Evolutionary conservation across 148 eudicot genomes (phyloP), one percentile per base, ranked within the genome.

Genomic region (Dianthus caryophyllus): DNA sequence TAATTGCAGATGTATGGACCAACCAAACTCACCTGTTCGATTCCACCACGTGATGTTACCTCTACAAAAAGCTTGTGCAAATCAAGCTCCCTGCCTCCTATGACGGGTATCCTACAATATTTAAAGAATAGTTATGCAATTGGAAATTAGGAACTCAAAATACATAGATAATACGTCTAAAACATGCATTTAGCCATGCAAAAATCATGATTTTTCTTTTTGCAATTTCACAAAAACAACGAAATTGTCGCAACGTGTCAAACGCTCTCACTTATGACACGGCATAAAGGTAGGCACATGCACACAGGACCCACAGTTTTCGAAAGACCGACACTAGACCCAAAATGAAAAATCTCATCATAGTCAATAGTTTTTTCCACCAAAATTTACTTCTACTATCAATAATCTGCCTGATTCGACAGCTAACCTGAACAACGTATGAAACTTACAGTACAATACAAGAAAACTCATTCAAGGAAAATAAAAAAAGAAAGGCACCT

Each of bases 1-100:
- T 0, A 11, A 49, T 6, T 38, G 50, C 21, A 26, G 25, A 48
- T 12, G 24, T 5, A 15, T 52, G 43, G 49, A 51, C 53, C 21
- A n/a, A 11, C 39, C 18, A 55, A 18, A 65, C 66, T 65, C 67
- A 90, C 97, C 97, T 85, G 82, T 46, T 81, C 85, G 26, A 94
- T 72, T 57, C 97, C 99, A 62, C 99, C 99, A 74, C 97, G 97
- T n/a, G 86, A 69, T 77, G 99, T 94, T 25, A 94, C 99, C 80
- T 94, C 99, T 66, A 94, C 87, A 72, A 94, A 94, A 69, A 94
- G 92, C 77, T 81, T 85, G 77, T 90, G 90, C 74, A 94, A 78
- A 78, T 94, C 96, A 73, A 94, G 91, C 43, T 85, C 92, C 75
- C 67, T 83, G 63, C 99, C 99, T 4, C 97, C 98, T 26, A 94